These are phyloP conservation scores for Blastomyces gilchristii DNA, from an alignment of 2,329 filamentous ascomycete genomes.

Conservation along the genomic window DNA sequence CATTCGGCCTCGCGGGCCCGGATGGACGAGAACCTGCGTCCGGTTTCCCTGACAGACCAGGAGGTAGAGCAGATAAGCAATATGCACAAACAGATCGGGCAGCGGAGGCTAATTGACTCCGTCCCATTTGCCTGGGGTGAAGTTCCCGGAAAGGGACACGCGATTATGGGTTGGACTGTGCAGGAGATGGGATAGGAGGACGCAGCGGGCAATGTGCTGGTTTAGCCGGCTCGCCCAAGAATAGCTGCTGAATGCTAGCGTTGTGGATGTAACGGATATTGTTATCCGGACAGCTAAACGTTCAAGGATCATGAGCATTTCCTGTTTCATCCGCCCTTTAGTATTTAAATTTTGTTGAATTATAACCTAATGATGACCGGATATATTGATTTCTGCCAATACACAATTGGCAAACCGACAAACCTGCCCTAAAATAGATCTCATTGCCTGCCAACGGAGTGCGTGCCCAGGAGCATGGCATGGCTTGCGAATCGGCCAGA, in stretches of 20 bases:
- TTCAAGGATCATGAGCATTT: background rate
- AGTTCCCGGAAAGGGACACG: background rate
- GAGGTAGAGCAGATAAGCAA: background rate
- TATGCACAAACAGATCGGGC: background rate
- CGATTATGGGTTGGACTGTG: background rate
- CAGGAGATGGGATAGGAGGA: conserved; percentile 4
- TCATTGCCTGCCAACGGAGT: background rate
- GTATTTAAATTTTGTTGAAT: background rate
- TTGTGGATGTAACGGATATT: background rate
- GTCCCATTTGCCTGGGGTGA: background rate
- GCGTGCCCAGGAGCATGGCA: background rate
- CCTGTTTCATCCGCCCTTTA: background rate
- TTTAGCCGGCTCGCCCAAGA: background rate
- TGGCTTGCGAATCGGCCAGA: background rate
- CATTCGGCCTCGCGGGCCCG: background rate
- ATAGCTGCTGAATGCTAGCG: background rate
- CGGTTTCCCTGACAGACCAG: background rate
- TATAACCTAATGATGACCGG: background rate
- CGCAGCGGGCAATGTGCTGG: background rate
- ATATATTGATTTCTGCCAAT: background rate
- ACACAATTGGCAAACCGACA: background rate
- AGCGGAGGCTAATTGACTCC: background rate
- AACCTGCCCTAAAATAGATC: background rate
- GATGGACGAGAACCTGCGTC: background rate
- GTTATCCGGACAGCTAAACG: background rate